Percentiles rank a stretch among this genome's conserved stretches.
Conservation (phyloP, 169 alveolate genomes). For the Pseudocohnilembus persalinus region DNA sequence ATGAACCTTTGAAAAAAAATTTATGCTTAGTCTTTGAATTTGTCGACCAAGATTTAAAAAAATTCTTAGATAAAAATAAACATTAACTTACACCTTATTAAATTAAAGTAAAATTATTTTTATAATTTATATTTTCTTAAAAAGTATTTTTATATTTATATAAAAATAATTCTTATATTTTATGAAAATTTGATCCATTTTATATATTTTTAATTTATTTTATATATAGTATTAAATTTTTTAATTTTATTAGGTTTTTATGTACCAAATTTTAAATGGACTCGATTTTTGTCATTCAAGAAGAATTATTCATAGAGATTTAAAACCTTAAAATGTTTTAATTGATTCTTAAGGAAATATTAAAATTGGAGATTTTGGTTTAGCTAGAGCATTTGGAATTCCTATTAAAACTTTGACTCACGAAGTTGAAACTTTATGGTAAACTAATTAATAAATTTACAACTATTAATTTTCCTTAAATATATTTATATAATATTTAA, state of each 20-base stretch:
- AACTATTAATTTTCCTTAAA: too few relatives aligned
- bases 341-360: constrained; percentile 89
- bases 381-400: constrained; percentile 82
- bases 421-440: constrained; percentile 93
- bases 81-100: constrained; percentile 53
- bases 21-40: constrained; percentile 78
- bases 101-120: constrained; percentile 33
- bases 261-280: constrained; percentile 80
- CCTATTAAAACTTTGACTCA: constrained; percentile 78
- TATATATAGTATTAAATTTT: too few relatives aligned
- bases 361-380: constrained; percentile 82
- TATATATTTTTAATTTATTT: background rate
- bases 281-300: constrained; percentile 86
- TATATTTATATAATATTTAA: too few relatives aligned
- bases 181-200: too few relatives aligned
- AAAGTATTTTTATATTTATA: too few relatives aligned
- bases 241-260: constrained; percentile 46
- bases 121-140: background rate
- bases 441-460: too few relatives aligned
- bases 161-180: too few relatives aligned
- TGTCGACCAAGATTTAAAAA: constrained; percentile 74
- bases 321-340: constrained; percentile 88
- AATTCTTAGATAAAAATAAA: constrained; percentile 70
- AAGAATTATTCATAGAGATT: constrained; percentile 90
- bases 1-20: constrained; percentile 65